Evolutionary conservation across 2,329 filamentous ascomycete species (phyloP).

Genomic region (Fusarium caatingaense): DNA sequence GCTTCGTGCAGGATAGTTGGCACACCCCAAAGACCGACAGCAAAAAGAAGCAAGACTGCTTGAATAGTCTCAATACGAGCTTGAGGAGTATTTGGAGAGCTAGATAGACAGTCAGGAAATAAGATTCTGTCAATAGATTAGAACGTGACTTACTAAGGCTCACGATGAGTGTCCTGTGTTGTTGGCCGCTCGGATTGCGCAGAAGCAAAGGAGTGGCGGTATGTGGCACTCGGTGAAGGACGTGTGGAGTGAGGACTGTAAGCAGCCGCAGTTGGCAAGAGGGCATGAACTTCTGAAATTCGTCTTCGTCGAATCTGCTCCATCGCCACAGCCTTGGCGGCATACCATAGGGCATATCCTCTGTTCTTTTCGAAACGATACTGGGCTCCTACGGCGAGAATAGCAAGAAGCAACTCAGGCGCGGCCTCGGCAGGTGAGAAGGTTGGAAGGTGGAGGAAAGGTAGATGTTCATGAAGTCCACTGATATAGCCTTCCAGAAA

Average conservation of each 20-base stretch:
- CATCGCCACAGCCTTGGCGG: slow-evolving; percentile 66
- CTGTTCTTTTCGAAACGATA: slow-evolving; percentile 72
- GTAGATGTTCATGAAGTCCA: slow-evolving; percentile 70
- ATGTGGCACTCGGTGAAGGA: slow-evolving; percentile 67
- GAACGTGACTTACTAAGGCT: slow-evolving; percentile 64
- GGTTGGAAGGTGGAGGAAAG: slow-evolving; percentile 75
- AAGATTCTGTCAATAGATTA: not conserved
- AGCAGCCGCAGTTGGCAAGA: slow-evolving; percentile 67
- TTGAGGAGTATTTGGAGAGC: slow-evolving; percentile 69
- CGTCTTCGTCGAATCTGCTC: slow-evolving; percentile 69
- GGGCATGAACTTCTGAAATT: slow-evolving; percentile 66
- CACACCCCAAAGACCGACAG: slow-evolving; percentile 70
- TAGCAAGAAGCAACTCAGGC: slow-evolving; percentile 74
- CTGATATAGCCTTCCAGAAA: slow-evolving; percentile 78
- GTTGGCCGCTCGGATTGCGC: slow-evolving; percentile 67
- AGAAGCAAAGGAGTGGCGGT: slow-evolving; percentile 69
- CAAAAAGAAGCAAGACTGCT: slow-evolving; percentile 69
- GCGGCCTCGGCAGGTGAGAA: slow-evolving; percentile 72
- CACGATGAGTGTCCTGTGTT: slow-evolving; percentile 68
- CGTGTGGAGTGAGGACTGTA: slow-evolving; percentile 71
- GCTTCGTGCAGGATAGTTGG: slow-evolving; percentile 71
- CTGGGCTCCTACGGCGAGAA: slow-evolving; percentile 74
- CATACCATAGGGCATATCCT: slow-evolving; percentile 71
- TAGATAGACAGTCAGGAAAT: slow-evolving; percentile 42
- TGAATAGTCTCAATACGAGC: slow-evolving; percentile 74